These are phyloP conservation scores for Hysterangium stoloniferum DNA, from an alignment of 768 basidiomycete genomes.

Conservation along the genomic window DNA sequence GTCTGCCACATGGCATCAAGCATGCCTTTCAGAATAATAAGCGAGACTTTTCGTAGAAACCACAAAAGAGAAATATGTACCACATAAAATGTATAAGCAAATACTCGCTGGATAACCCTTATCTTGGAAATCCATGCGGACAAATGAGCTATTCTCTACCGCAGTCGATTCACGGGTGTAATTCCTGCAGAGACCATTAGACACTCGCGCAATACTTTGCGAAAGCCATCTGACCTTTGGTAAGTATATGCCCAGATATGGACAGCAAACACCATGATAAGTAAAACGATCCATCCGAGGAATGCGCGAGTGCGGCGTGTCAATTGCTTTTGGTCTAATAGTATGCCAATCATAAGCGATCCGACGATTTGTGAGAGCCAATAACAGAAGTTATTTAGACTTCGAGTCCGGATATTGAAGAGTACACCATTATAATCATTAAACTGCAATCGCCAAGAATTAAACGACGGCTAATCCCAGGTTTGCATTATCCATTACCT, in stretches of 20 bases:
- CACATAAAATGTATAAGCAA: constrained; percentile 29
- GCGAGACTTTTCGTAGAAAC: not conserved
- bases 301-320: constrained; percentile 66
- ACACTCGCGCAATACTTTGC: not conserved
- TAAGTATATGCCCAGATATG: constrained; percentile 75
- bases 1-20: constrained; percentile 86
- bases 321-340: constrained; percentile 52
- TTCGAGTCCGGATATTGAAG: constrained; percentile 72
- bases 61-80: constrained; percentile 10
- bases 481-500: constrained; percentile 19
- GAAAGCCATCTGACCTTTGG: constrained; percentile 43
- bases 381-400: constrained; percentile 72
- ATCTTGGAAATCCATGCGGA: constrained; percentile 55
- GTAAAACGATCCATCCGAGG: constrained; percentile 54
- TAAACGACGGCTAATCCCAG: not conserved
- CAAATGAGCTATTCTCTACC: constrained; percentile 17
- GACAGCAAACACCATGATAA: constrained; percentile 56
- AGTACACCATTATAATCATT: constrained; percentile 74
- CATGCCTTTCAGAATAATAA: constrained; percentile 59
- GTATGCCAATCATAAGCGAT: constrained; percentile 57
- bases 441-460: constrained; percentile 42
- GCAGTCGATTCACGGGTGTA: constrained; percentile 50
- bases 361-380: constrained; percentile 77
- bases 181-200: constrained; percentile 23
- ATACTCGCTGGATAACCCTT: constrained; percentile 45